Evolutionary conservation across 2,329 filamentous ascomycete genomes (phyloP).

Genomic region (Calonectria hongkongensis): DNA sequence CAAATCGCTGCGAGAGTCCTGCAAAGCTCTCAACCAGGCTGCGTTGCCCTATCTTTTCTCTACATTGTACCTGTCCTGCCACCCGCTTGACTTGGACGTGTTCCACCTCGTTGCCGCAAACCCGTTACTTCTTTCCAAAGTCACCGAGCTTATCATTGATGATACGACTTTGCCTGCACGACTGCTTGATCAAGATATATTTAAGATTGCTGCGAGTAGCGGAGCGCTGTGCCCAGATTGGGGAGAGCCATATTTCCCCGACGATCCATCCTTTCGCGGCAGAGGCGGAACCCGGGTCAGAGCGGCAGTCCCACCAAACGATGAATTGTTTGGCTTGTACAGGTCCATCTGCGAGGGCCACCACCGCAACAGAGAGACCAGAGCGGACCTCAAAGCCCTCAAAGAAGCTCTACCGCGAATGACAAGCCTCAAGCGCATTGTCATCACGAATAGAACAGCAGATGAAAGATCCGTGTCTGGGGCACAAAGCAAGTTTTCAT

Average conservation of each 20-base stretch:
- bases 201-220: neutral
- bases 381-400: conserved; percentile 1
- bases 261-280: neutral
- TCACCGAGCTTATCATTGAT: conserved; percentile 38
- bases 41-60: conserved; percentile 19
- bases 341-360: neutral
- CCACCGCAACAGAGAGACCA: conserved; percentile 2
- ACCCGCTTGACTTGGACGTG: conserved; percentile 37
- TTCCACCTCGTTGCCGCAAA: conserved; percentile 18
- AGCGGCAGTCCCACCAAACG: neutral
- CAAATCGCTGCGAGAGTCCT: conserved; percentile 9
- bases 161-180: conserved; percentile 36
- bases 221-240: conserved; percentile 4
- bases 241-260: conserved; percentile 5
- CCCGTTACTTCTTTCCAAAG: conserved; percentile 19
- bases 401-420: conserved; percentile 5
- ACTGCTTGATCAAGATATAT: neutral
- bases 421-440: neutral
- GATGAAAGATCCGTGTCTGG: conserved; percentile 14
- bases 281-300: neutral
- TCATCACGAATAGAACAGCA: conserved; percentile 26
- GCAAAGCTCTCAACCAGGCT: neutral
- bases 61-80: conserved; percentile 33
- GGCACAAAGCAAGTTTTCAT: conserved; percentile 21
- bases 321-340: neutral